Conservation (phyloP, 306 rosid species). For the Argentina anserina region DNA sequence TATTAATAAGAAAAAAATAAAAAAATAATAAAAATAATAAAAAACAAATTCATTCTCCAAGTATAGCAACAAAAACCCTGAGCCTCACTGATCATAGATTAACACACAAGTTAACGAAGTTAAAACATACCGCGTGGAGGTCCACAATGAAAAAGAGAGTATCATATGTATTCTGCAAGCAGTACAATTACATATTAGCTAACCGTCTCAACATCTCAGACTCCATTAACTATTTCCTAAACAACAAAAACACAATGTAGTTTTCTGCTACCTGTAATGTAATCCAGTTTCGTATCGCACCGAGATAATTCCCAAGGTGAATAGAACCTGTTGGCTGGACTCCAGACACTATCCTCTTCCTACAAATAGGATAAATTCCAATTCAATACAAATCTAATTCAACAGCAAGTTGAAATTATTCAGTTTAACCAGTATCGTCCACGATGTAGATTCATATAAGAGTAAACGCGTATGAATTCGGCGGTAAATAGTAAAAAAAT, state of each 20-base stretch:
- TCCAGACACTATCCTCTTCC: slow-evolving; percentile 92
- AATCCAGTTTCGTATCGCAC: slow-evolving; percentile 93
- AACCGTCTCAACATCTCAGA: not conserved
- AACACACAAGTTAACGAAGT: not conserved
- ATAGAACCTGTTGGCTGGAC: slow-evolving; percentile 96
- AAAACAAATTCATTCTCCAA: not conserved
- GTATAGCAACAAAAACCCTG: not conserved
- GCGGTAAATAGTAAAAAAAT: not conserved
- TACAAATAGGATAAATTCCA: slow-evolving; percentile 20
- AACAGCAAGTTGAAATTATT: not conserved
- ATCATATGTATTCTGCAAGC: slow-evolving; percentile 67
- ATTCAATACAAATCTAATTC: not conserved
- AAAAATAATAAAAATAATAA: slow-evolving; percentile 6
- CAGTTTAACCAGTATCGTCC: not conserved
- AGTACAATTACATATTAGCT: slow-evolving; percentile 8
- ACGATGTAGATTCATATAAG: not conserved
- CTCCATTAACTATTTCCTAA: not conserved
- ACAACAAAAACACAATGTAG: not conserved
- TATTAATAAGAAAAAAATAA: slow-evolving; percentile 9
- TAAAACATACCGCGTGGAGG: slow-evolving; percentile 77
- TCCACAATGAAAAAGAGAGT: slow-evolving; percentile 94
- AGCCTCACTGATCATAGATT: not conserved
- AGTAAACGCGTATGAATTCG: not conserved
- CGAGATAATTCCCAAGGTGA: slow-evolving; percentile 93
- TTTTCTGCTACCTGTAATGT: slow-evolving; percentile 78